Percentiles rank a stretch among this genome's conserved stretches.
phyloP scores from a whole-genome alignment of 495 filamentous ascomycete species.

The Podospora appendiculata region DNA sequence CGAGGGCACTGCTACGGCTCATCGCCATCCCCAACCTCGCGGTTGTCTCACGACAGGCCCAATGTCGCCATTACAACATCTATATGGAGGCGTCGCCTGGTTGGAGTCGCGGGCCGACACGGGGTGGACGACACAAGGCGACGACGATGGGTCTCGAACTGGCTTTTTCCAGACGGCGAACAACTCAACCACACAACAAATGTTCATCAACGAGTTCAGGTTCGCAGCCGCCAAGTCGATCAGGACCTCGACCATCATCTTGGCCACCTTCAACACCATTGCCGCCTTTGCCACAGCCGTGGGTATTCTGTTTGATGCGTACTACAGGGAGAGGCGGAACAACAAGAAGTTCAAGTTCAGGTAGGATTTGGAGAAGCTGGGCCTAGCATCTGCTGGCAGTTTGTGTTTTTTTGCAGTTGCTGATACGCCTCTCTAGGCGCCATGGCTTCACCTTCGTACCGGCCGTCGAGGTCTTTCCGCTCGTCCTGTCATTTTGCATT shows the following conservation, averaged over 20 bases:
- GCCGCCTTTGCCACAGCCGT: slow-evolving; percentile 38
- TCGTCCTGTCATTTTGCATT: slow-evolving; percentile 38
- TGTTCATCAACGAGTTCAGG: slow-evolving; percentile 32
- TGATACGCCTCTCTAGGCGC: slow-evolving; percentile 12
- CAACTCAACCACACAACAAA: slow-evolving; percentile 21
- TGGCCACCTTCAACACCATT: slow-evolving; percentile 39
- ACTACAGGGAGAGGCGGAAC: slow-evolving; percentile 29
- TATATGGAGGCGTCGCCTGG: slow-evolving; percentile 27
- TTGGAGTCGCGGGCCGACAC: slow-evolving; percentile 33
- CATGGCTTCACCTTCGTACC: slow-evolving; percentile 32
- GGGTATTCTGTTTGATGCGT: slow-evolving; percentile 36
- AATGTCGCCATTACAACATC: slow-evolving; percentile 27
- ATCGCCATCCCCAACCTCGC: slow-evolving; percentile 36
- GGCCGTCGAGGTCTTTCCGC: slow-evolving; percentile 33
- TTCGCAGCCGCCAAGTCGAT: slow-evolving; percentile 39
- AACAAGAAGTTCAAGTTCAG: slow-evolving; percentile 20
- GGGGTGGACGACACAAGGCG: slow-evolving; percentile 11
- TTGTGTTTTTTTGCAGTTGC: neutral
- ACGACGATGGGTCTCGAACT: slow-evolving; percentile 10
- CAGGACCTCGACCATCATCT: slow-evolving; percentile 40
- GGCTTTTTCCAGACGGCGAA: slow-evolving; percentile 28
- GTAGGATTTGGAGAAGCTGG: slow-evolving; percentile 7
- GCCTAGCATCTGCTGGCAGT: neutral
- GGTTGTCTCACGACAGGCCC: slow-evolving; percentile 15
- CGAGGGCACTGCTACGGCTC: slow-evolving; percentile 34